Conservation (phyloP, 371 early-diverging fungal genomes). For the Mortierella sp. region DNA sequence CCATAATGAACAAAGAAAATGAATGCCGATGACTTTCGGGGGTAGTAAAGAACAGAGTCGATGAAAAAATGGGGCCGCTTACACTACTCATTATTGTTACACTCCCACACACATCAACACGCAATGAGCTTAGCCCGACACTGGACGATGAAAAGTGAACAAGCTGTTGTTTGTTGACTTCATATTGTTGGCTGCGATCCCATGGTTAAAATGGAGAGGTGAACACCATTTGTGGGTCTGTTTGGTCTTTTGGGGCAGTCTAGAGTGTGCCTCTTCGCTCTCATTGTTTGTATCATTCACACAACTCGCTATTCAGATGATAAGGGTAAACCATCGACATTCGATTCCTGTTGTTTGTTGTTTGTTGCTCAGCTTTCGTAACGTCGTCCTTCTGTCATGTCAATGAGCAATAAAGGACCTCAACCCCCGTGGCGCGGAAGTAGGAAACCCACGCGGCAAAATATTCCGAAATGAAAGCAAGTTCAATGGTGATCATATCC, state of each 20-base stretch:
- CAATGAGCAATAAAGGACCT: background rate
- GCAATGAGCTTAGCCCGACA: background rate
- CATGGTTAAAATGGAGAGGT: background rate
- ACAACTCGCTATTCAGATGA: background rate
- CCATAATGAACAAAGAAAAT: background rate
- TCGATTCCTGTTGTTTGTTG: background rate
- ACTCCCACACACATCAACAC: background rate
- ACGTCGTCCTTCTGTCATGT: background rate
- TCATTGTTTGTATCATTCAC: background rate
- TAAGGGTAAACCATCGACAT: background rate
- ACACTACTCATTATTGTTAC: background rate
- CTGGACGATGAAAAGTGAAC: background rate
- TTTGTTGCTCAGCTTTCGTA: background rate
- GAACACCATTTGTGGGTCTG: background rate
- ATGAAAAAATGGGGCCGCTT: background rate
- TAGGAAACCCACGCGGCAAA: background rate
- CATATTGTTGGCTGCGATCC: background rate
- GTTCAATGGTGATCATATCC: background rate
- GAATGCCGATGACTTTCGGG: slow-evolving; percentile 5
- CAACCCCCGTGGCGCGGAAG: background rate
- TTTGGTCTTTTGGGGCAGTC: background rate
- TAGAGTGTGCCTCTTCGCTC: background rate
- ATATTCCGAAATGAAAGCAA: background rate
- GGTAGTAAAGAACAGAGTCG: background rate
- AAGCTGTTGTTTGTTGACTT: background rate